Evolutionary conservation across 2,329 filamentous ascomycete genomes (phyloP).

Genomic region (Ophidiomyces ophidiicola): DNA sequence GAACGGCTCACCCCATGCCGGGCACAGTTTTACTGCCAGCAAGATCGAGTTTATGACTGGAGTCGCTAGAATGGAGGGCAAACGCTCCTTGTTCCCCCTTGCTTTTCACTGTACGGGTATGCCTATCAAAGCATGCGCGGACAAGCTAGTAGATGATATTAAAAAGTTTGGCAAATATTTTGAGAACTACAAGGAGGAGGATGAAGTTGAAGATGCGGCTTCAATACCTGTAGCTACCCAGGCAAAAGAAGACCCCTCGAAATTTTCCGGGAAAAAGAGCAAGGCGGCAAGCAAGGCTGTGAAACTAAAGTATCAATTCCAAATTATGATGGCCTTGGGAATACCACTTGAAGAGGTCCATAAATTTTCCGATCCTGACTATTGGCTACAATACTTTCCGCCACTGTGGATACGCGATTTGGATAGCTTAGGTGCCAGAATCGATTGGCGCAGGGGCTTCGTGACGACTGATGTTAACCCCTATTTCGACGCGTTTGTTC

Average conservation of each 20-base stretch:
- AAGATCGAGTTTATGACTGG: constrained; percentile 90
- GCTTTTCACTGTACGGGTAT: constrained; percentile 96
- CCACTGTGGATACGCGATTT: constrained; percentile 66
- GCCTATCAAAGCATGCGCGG: constrained; percentile 93
- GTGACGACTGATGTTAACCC: constrained; percentile 94
- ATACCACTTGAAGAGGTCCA: constrained; percentile 82
- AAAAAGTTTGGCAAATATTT: constrained; percentile 81
- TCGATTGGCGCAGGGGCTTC: constrained; percentile 87
- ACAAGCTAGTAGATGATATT: constrained; percentile 86
- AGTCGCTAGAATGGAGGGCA: constrained; percentile 81
- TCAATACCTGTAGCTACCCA: constrained; percentile 51
- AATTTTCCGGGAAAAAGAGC: constrained; percentile 85
- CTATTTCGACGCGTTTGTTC: constrained; percentile 88
- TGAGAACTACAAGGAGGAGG: constrained; percentile 57
- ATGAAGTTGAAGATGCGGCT: constrained; percentile 41
- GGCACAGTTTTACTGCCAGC: constrained; percentile 80
- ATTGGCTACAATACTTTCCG: constrained; percentile 90
- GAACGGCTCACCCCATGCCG: constrained; percentile 81
- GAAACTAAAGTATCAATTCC: constrained; percentile 91
- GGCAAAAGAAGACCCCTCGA: constrained; percentile 69
- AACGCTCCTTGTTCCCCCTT: constrained; percentile 73
- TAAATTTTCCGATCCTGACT: constrained; percentile 75
- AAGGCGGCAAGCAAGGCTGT: constrained; percentile 83
- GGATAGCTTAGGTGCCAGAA: constrained; percentile 68
- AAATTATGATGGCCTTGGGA: constrained; percentile 85